These are phyloP conservation scores for Salix exigua DNA, from an alignment of 345 rosid species.

Conservation along the genomic window DNA sequence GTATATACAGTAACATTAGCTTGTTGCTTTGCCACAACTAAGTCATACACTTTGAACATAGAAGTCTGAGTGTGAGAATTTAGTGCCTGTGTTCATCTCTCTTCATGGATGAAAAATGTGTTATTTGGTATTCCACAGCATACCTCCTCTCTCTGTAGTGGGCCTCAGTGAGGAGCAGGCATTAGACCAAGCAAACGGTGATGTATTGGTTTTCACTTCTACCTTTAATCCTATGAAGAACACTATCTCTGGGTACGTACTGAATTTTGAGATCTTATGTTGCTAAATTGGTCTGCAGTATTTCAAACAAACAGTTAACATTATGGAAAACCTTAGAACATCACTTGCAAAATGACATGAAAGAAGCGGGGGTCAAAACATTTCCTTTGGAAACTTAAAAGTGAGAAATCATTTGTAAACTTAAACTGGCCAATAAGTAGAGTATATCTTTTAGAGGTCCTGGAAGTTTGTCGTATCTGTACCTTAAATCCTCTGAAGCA, in stretches of 20 bases:
- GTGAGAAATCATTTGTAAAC: not conserved
- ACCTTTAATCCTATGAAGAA: conserved; percentile 96
- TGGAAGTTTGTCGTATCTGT: not conserved
- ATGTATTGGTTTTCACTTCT: conserved; percentile 82
- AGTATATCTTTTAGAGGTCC: not conserved
- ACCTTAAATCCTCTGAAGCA: not conserved
- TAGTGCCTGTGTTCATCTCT: not conserved
- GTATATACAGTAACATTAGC: not conserved
- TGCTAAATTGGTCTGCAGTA: not conserved
- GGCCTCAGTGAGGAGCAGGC: conserved; percentile 97
- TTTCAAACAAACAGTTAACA: not conserved
- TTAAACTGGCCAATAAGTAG: not conserved
- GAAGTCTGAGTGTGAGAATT: not conserved
- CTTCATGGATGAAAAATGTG: not conserved
- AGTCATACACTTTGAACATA: not conserved
- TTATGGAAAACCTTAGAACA: not conserved
- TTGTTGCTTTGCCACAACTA: not conserved
- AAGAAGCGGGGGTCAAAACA: not conserved
- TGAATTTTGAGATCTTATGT: not conserved
- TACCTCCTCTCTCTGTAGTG: conserved; percentile 92
- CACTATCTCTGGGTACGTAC: conserved; percentile 81
- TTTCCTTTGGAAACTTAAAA: not conserved
- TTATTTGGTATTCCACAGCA: conserved; percentile 52
- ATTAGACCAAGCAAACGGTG: conserved; percentile 70
- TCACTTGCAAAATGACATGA: not conserved